A percentile compares a stretch with the other conserved stretches of the same genome.
Evolutionary conservation across 768 basidiomycete genomes (phyloP).

Genomic region (Suillus fuscotomentosus): DNA sequence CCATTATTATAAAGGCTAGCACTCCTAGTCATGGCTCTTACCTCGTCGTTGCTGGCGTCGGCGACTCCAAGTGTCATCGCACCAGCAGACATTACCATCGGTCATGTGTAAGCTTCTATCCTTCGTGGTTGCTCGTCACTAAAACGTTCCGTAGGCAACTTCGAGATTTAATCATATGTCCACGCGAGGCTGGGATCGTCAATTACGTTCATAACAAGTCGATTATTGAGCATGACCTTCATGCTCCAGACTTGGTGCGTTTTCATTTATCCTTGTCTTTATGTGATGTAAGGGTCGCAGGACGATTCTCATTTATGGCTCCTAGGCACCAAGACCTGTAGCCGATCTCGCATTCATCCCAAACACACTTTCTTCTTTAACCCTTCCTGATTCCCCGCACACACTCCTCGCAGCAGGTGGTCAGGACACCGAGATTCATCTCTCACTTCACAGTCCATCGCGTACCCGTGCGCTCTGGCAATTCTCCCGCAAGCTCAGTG

Average conservation of each 20-base stretch:
- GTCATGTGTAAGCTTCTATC: slow-evolving; percentile 54
- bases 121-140: not conserved
- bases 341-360: slow-evolving; percentile 57
- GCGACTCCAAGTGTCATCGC: slow-evolving; percentile 39
- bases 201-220: slow-evolving; percentile 55
- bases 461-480: slow-evolving; percentile 44
- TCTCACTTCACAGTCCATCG: slow-evolving; percentile 46
- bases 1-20: not conserved
- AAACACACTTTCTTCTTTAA: slow-evolving; percentile 61
- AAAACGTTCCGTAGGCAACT: slow-evolving; percentile 54
- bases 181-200: slow-evolving; percentile 60
- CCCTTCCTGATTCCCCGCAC: slow-evolving; percentile 40
- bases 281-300: slow-evolving; percentile 15
- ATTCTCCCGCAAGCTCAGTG: slow-evolving; percentile 49
- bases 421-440: slow-evolving; percentile 68
- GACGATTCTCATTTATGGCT: slow-evolving; percentile 16
- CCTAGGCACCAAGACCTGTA: slow-evolving; percentile 45
- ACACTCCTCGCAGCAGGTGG: slow-evolving; percentile 76
- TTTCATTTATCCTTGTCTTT: slow-evolving; percentile 3
- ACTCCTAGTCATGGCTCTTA: slow-evolving; percentile 43
- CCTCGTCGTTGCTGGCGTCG: slow-evolving; percentile 43
- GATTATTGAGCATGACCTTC: slow-evolving; percentile 63
- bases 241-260: slow-evolving; percentile 46
- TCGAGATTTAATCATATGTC: slow-evolving; percentile 76
- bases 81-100: slow-evolving; percentile 49